These are phyloP conservation scores for Angophora floribunda DNA, from an alignment of 345 rosid species.

Conservation along the genomic window DNA sequence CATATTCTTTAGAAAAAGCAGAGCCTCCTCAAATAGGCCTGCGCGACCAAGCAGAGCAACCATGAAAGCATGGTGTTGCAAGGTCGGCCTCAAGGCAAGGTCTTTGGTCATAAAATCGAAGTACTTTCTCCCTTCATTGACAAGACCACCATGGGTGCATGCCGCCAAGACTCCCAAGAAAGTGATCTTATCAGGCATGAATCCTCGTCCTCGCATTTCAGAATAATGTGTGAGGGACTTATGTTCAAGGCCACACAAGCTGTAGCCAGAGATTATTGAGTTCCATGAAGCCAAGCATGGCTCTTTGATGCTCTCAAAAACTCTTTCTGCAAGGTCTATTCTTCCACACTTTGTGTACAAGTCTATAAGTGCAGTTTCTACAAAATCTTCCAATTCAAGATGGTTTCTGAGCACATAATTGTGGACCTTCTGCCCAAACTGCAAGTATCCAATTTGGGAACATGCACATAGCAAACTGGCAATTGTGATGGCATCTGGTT, in stretches of 20 bases:
- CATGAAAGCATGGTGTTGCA: slow-evolving; percentile 71
- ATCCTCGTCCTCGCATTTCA: slow-evolving; percentile 33
- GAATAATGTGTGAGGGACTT: slow-evolving; percentile 42
- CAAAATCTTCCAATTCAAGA: slow-evolving; percentile 47
- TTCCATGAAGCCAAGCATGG: slow-evolving; percentile 75
- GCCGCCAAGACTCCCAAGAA: slow-evolving; percentile 72
- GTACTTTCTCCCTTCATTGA: slow-evolving; percentile 53
- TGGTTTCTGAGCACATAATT: slow-evolving; percentile 39
- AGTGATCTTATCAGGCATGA: slow-evolving; percentile 66
- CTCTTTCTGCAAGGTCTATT: slow-evolving; percentile 38
- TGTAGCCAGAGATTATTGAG: slow-evolving; percentile 63
- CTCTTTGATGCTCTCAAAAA: slow-evolving; percentile 35
- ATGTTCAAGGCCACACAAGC: slow-evolving; percentile 48
- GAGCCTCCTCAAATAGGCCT: slow-evolving; percentile 52
- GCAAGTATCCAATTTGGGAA: slow-evolving; percentile 59
- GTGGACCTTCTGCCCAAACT: slow-evolving; percentile 54
- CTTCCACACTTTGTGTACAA: slow-evolving; percentile 82
- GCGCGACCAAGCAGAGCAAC: slow-evolving; percentile 63
- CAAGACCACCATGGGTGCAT: slow-evolving; percentile 56
- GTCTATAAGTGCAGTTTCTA: slow-evolving; percentile 69
- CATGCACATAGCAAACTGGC: slow-evolving; percentile 63
- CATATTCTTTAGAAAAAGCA: slow-evolving; percentile 36
- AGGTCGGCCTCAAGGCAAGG: slow-evolving; percentile 35
- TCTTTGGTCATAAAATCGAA: slow-evolving; percentile 51
- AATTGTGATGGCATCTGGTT: slow-evolving; percentile 54